Evolutionary conservation across 2,329 filamentous ascomycete species (phyloP), one percentile per base, ranked within the genome.

Genomic region (Trichoderma asperellum): DNA sequence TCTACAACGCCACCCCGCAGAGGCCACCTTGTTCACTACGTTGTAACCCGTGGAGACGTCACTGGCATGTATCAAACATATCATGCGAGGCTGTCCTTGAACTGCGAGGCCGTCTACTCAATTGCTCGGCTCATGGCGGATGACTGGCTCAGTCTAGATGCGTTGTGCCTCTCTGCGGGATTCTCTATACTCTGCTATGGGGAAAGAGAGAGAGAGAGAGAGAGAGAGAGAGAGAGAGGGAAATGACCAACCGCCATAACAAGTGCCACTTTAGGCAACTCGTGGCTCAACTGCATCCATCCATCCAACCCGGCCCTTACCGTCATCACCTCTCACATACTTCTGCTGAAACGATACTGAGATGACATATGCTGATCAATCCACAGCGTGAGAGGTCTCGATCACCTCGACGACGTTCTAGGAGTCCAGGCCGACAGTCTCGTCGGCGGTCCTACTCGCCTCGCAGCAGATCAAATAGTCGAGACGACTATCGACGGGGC

Each of bases 311-410:
- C 24, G 27, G 40, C 53, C 62, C 63, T 14, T 14, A 35, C 29
- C 55, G 35, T 58, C 53, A n/a, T 29, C 14, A 52, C 63, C 29
- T 21, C 10, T 32, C 24, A 27, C 55, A 37, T 55, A 12, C 35
- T 18, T 52, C 10, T 56, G 24, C 21, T 37, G n/a, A 35, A 37
- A 58, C 7, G 16, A 40, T 32, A 27, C 21, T 37, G 29, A 35
- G 27, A 52, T 18, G 16, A 32, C 40, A 24, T 35, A 27, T 66
- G 32, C 63, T 66, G 32, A 66, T 52, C 40, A 16, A 24, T 24
- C 8, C 76, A 67, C 85, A 95, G 92, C 92, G 92, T 81, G 93
- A 96, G 89, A 92, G 90, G 84, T 91, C 89, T 82, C 89, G 91
- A 80, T 93, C 91, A 75, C 90, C 91, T 78, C 90, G 91, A 79